Conservation (phyloP, 2,329 filamentous ascomycete species). For the Ophiobolus disseminans region DNA sequence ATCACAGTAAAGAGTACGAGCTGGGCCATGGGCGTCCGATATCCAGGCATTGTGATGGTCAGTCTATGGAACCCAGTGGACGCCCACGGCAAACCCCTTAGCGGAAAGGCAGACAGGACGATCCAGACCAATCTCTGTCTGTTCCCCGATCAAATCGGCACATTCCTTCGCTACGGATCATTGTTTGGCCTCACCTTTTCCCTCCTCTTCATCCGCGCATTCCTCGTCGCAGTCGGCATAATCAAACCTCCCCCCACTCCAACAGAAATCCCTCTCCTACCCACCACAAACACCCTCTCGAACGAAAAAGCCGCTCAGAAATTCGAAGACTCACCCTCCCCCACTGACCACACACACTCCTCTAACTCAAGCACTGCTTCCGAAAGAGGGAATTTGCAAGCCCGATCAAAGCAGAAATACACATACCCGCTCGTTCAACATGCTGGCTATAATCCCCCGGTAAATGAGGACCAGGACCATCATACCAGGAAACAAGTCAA, state of each 20-base stretch:
- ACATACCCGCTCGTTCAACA: slow-evolving; percentile 50
- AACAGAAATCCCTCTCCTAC: slow-evolving; percentile 26
- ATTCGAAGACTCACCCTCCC: slow-evolving; percentile 10
- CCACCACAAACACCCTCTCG: slow-evolving; percentile 33
- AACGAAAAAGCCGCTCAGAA: slow-evolving; percentile 29
- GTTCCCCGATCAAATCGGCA: slow-evolving; percentile 83
- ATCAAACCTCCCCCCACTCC: slow-evolving; percentile 10
- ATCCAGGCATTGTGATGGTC: slow-evolving; percentile 84
- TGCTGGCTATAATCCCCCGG: slow-evolving; percentile 50
- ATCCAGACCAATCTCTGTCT: slow-evolving; percentile 90
- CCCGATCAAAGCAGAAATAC: slow-evolving; percentile 45
- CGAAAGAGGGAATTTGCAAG: slow-evolving; percentile 31
- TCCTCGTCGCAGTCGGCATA: slow-evolving; percentile 41
- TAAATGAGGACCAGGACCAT: slow-evolving; percentile 18
- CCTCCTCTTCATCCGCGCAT: slow-evolving; percentile 56
- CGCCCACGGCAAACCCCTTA: slow-evolving; percentile 43
- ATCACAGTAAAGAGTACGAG: slow-evolving; percentile 95
- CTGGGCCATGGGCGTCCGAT: slow-evolving; percentile 94
- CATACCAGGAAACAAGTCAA: slow-evolving; percentile 26
- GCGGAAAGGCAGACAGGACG: slow-evolving; percentile 60
- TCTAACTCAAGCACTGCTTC: slow-evolving; percentile 43
- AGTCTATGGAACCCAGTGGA: slow-evolving; percentile 94
- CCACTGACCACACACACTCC: slow-evolving; percentile 35
- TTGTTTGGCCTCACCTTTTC: slow-evolving; percentile 64
- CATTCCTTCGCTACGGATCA: slow-evolving; percentile 79